A percentile compares a stretch with the other conserved stretches of the same genome.
These are phyloP conservation scores for Eimeria maxima DNA, from an alignment of 169 alveolate genomes.

Conservation along the genomic window DNA sequence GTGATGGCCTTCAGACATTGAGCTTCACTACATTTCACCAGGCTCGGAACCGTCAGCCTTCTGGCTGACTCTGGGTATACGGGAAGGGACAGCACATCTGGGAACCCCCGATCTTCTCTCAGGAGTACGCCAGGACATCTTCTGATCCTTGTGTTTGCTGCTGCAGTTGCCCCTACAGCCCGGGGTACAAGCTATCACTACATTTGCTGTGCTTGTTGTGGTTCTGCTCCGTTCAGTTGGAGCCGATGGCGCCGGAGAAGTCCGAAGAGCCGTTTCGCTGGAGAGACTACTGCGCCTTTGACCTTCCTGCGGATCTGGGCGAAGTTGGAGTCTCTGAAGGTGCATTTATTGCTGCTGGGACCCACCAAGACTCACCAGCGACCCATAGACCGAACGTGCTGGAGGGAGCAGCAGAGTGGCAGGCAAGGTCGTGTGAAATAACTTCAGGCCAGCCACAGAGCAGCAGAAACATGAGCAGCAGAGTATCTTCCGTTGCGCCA, in stretches of 20 bases:
- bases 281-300: slow-evolving; percentile 63
- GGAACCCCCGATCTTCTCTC: slow-evolving; percentile 48
- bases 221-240: slow-evolving; percentile 5
- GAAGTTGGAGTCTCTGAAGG: slow-evolving; percentile 27
- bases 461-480: slow-evolving; percentile 57
- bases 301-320: slow-evolving; percentile 13
- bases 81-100: slow-evolving; percentile 53
- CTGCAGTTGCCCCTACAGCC: neutral
- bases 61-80: slow-evolving; percentile 31
- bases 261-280: slow-evolving; percentile 67
- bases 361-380: neutral
- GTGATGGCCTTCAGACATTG: slow-evolving; percentile 16
- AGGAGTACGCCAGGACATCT: slow-evolving; percentile 40
- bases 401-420: slow-evolving; percentile 41
- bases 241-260: slow-evolving; percentile 48
- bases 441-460: neutral
- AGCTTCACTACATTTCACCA: slow-evolving; percentile 43
- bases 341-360: neutral
- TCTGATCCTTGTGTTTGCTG: neutral
- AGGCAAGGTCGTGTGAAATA: neutral
- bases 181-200: neutral
- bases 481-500: neutral
- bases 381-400: neutral
- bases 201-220: neutral
- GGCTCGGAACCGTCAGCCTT: slow-evolving; percentile 69